A percentile compares a stretch with the other conserved stretches of the same genome.
These are phyloP conservation scores for Penicillium arizonense DNA, from an alignment of 495 filamentous ascomycete genomes.

Conservation along the genomic window DNA sequence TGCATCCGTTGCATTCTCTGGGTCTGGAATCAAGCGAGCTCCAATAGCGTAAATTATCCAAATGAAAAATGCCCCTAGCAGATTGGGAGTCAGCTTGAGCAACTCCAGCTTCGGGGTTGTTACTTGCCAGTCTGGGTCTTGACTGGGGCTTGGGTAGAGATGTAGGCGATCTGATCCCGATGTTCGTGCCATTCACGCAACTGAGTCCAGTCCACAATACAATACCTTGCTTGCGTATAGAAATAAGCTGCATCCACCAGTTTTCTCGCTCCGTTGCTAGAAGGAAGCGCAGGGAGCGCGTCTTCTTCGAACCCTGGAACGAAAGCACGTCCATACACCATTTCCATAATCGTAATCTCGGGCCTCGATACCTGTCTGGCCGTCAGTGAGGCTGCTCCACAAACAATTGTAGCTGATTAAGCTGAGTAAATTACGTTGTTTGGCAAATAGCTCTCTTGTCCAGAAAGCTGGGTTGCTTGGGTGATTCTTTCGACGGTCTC, in stretches of 20 bases:
- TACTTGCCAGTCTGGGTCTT: constrained; percentile 4
- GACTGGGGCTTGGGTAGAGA: not conserved
- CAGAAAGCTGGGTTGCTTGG: no score
- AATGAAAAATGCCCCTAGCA: constrained; percentile 8
- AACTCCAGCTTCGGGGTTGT: not conserved
- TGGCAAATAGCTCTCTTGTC: no score
- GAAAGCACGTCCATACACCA: not conserved
- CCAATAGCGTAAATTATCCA: constrained; percentile 16
- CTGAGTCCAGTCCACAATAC: constrained; percentile 11
- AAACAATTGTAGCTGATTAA: no score
- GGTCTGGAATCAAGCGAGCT: constrained; percentile 10
- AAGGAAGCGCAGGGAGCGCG: constrained; percentile 3
- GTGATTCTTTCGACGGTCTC: no score
- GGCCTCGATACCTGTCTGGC: not conserved
- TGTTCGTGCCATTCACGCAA: constrained; percentile 8
- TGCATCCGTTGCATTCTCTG: constrained; percentile 7
- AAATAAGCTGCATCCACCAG: constrained; percentile 11
- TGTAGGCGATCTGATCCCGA: not conserved
- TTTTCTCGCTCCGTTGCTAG: constrained; percentile 1
- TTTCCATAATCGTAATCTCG: not conserved
- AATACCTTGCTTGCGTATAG: constrained; percentile 13
- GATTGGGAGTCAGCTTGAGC: not conserved
- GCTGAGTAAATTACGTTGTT: no score
- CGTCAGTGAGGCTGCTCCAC: no score
- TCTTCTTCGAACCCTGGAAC: not conserved